Evolutionary conservation across 805 yeast genomes (phyloP).

Genomic region (Priceomyces medius): DNA sequence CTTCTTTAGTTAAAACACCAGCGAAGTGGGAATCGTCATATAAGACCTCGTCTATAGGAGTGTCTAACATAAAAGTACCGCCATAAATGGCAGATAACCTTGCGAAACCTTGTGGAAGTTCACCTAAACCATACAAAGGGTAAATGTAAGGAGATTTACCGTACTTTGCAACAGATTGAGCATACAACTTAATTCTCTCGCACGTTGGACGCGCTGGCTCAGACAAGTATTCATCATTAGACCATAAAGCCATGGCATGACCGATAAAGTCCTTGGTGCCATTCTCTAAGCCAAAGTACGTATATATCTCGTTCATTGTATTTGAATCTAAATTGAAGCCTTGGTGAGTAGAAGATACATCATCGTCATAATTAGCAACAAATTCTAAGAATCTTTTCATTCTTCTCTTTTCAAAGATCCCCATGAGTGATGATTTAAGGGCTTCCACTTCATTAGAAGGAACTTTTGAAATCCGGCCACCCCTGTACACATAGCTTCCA

Average conservation of each 20-base stretch:
- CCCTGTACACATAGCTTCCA: conserved; percentile 92
- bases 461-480: conserved; percentile 89
- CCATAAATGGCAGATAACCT: conserved; percentile 96
- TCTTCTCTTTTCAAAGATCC: conserved; percentile 92
- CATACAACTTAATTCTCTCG: conserved; percentile 81
- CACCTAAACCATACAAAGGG: conserved; percentile 96
- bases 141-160: conserved; percentile 96
- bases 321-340: conserved; percentile 81
- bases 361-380: conserved; percentile 78
- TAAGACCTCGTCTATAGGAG: conserved; percentile 87
- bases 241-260: conserved; percentile 97
- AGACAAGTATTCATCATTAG: conserved; percentile 83
- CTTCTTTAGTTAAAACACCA: conserved; percentile 91
- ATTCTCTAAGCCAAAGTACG: conserved; percentile 83
- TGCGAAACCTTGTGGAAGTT: conserved; percentile 98
- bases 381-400: conserved; percentile 90
- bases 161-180: conserved; percentile 87
- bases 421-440: conserved; percentile 86
- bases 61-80: conserved; percentile 97
- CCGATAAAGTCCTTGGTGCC: conserved; percentile 97
- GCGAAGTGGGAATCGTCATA: conserved; percentile 66
- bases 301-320: conserved; percentile 89
- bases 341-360: conserved; percentile 75
- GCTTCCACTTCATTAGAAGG: conserved; percentile 94
- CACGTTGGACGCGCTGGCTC: conserved; percentile 91